A percentile compares a stretch with the other conserved stretches of the same genome.
Evolutionary conservation across 1,139 yeast species (phyloP).

Genomic region (Protomyces arabidopsidicola): DNA sequence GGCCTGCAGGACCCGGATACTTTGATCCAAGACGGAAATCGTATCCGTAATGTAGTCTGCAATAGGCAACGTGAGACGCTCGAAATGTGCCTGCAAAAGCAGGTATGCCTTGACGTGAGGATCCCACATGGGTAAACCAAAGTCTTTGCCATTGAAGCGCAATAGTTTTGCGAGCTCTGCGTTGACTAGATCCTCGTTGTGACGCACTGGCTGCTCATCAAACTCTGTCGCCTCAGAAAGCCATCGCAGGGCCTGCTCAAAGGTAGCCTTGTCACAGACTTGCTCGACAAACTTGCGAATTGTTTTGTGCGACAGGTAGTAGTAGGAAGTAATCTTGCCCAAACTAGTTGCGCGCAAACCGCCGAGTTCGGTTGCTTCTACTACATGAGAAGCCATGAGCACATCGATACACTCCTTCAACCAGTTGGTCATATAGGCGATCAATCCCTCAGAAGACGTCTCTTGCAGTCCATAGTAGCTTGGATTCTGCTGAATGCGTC

Average conservation of each 20-base stretch:
- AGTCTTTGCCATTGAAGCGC: constrained; percentile 57
- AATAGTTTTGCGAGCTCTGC: constrained; percentile 80
- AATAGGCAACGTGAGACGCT: constrained; percentile 79
- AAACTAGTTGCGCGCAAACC: constrained; percentile 54
- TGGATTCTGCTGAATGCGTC: constrained; percentile 93
- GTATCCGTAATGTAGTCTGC: constrained; percentile 96
- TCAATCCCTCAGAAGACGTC: constrained; percentile 57
- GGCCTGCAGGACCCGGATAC: constrained; percentile 84
- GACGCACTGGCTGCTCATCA: constrained; percentile 48
- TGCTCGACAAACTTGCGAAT: constrained; percentile 61
- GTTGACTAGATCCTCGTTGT: constrained; percentile 62
- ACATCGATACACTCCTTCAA: constrained; percentile 68
- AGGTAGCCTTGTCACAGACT: constrained; percentile 50
- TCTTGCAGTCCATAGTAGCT: constrained; percentile 89
- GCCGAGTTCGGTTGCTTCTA: constrained; percentile 44
- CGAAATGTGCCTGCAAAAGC: constrained; percentile 79
- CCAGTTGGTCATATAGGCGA: constrained; percentile 63
- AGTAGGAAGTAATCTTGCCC: constrained; percentile 80
- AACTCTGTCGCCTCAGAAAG: constrained; percentile 81
- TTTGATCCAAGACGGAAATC: constrained; percentile 85
- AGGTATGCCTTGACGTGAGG: constrained; percentile 62
- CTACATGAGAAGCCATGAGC: constrained; percentile 69
- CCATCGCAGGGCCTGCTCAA: constrained; percentile 66
- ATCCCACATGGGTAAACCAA: constrained; percentile 60
- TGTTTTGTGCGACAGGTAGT: constrained; percentile 88